phyloP scores from a whole-genome alignment of 169 alveolate species.

The Perkinsus olseni region DNA sequence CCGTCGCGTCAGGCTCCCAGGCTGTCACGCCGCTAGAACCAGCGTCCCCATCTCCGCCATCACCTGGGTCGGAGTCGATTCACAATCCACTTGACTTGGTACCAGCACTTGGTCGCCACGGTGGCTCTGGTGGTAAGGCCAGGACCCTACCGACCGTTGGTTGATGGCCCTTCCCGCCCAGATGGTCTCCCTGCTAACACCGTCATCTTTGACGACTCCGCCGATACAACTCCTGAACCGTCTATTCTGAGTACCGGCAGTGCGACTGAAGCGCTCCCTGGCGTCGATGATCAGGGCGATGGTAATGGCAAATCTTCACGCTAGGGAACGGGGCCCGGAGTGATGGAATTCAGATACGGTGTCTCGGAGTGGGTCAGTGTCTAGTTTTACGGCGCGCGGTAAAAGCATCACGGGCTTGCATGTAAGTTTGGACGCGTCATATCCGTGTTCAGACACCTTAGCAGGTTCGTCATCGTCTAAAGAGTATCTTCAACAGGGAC shows the following conservation, averaged over 20 bases:
- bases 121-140: not conserved
- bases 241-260: not conserved
- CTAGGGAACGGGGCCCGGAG: no score
- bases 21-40: not conserved
- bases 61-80: not conserved
- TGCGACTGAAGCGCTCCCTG: not conserved
- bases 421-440: not conserved
- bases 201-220: not conserved
- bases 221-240: not conserved
- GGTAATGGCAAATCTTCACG: no score
- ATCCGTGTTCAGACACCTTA: not conserved
- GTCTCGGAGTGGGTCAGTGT: not conserved
- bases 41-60: not conserved
- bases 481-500: not conserved
- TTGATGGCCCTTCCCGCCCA: not conserved
- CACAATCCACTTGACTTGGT: not conserved
- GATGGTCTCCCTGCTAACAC: not conserved
- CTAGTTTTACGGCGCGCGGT: not conserved
- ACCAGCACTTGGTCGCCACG: not conserved
- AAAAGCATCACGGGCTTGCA: not conserved
- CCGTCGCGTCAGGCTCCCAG: not conserved
- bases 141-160: no score
- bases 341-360: not conserved
- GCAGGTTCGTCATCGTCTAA: not conserved
- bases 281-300: no score